Evolutionary conservation across 495 filamentous ascomycete genomes (phyloP).

Genomic region (Tuber borchii): DNA sequence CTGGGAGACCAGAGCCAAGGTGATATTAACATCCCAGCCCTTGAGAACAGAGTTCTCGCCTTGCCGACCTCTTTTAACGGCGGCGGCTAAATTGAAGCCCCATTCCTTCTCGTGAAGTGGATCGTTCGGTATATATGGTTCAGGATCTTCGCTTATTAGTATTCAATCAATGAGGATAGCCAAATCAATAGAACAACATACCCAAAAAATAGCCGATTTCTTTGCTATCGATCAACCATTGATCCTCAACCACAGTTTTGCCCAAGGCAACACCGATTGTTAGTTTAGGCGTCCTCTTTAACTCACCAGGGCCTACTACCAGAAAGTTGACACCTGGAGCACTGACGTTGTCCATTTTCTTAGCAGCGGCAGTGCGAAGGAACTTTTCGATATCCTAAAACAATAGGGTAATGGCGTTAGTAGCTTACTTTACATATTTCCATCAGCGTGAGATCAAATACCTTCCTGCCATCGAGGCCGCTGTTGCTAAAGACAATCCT

Average conservation of each 20-base stretch:
- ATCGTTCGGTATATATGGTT: constrained; percentile 32
- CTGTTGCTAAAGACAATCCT: constrained; percentile 40
- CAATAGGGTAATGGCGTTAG: neutral
- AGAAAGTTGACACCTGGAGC: constrained; percentile 33
- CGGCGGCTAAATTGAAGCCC: constrained; percentile 28
- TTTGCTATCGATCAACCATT: constrained; percentile 37
- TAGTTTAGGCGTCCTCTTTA: constrained; percentile 38
- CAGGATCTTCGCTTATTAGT: constrained; percentile 24
- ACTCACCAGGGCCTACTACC: constrained; percentile 38
- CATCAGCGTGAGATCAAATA: neutral
- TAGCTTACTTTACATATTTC: constrained; percentile 3
- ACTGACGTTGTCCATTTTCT: constrained; percentile 31
- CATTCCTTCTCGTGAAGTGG: constrained; percentile 34
- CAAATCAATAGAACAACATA: neutral
- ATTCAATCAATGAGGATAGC: neutral
- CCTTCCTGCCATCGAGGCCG: constrained; percentile 27
- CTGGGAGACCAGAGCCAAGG: constrained; percentile 27
- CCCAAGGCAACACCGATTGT: constrained; percentile 31
- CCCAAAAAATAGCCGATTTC: constrained; percentile 31
- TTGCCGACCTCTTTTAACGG: constrained; percentile 29
- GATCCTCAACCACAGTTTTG: constrained; percentile 36
- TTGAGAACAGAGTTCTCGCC: constrained; percentile 30
- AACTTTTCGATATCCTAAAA: constrained; percentile 35
- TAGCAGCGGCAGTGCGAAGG: constrained; percentile 32
- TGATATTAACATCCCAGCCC: constrained; percentile 31